Base-by-base conservation (phyloP, 176 grass and related monocot species). In the Aegilops speltoides region DNA sequence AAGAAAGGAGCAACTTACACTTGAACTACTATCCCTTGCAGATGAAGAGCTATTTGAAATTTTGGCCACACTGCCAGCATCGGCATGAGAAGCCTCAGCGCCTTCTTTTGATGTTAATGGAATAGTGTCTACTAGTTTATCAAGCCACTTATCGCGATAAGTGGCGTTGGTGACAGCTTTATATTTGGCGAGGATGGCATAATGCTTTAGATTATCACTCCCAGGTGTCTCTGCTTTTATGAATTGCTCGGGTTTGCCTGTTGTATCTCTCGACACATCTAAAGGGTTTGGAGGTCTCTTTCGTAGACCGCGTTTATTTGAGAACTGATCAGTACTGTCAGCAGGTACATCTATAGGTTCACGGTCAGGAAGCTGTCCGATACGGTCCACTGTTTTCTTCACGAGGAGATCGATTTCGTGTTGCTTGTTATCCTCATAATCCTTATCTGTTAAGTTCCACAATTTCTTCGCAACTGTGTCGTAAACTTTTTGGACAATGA, bases 401-500 rank as follows among this genome's bases (percentile, higher is more conserved):
- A 99, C 94, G 46, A 99, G 97, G 32, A 88, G 90, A 62, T 99
- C 90, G 66, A 99, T 91, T 81, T 94, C 97, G 78, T 94, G 86
- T 88, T 94, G 92, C 52, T 92, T 94, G 83, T 64, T 89, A 67
- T 96, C 94, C 43, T 99, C 97, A 46, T 99, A 99, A 34, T 99
- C 94, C 26, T 95, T 93, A 81, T 99, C 97, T 33, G 94, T 99
- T 69, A 96, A 85, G 79, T 94, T 96, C 87, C 94, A 96, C 19
- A 99, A 83, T 87, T 93, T 99, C 80, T 89, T 95, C 22, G 92
- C 89, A 74, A 91, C 89, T 64, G 94, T 92, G 73, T 99, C 97
- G 43, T 99, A 99, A 4, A 96, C 92, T 75, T 91, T 99, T 89
- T 99, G 97, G 50, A 99, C 94, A 16, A 99, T 89, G 78, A 99